Conservation (phyloP, 331 rosid species). For the Cydonia oblonga region DNA sequence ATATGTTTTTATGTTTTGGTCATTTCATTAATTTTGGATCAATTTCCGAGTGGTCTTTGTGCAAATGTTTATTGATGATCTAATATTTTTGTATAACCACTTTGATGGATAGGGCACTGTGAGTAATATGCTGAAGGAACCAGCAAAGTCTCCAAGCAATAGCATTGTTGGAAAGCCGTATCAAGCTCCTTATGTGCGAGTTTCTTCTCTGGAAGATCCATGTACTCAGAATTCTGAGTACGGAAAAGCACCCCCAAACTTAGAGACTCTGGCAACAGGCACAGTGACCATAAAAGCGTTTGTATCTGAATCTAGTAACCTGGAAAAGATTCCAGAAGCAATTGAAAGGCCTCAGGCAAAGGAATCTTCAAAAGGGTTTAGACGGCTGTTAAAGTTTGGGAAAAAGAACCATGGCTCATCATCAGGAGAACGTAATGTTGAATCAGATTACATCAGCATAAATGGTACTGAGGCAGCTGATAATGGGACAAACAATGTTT, state of each 20-base stretch:
- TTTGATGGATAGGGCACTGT: slow-evolving; percentile 35
- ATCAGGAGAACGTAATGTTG: slow-evolving; percentile 36
- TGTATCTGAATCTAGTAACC: slow-evolving; percentile 46
- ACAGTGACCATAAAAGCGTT: slow-evolving; percentile 40
- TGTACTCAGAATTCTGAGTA: slow-evolving; percentile 54
- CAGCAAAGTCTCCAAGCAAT: slow-evolving; percentile 30
- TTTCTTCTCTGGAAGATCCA: slow-evolving; percentile 82
- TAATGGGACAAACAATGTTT: slow-evolving; percentile 28
- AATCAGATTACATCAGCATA: slow-evolving; percentile 45
- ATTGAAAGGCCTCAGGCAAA: slow-evolving; percentile 63
- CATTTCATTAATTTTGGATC: not conserved
- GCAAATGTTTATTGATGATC: not conserved
- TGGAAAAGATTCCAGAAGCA: slow-evolving; percentile 78
- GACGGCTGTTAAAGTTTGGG: slow-evolving; percentile 70
- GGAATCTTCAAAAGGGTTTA: slow-evolving; percentile 72
- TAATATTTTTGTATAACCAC: not conserved
- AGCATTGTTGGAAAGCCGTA: slow-evolving; percentile 30
- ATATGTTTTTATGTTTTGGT: not conserved
- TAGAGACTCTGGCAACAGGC: slow-evolving; percentile 33
- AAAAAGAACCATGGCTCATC: slow-evolving; percentile 71
- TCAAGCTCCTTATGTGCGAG: slow-evolving; percentile 62
- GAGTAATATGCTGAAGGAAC: slow-evolving; percentile 31
- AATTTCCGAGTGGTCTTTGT: not conserved
- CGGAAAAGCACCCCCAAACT: slow-evolving; percentile 46
- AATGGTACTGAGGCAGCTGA: slow-evolving; percentile 57